phyloP scores from a whole-genome alignment of 345 rosid species.

The Populus ilicifolia region DNA sequence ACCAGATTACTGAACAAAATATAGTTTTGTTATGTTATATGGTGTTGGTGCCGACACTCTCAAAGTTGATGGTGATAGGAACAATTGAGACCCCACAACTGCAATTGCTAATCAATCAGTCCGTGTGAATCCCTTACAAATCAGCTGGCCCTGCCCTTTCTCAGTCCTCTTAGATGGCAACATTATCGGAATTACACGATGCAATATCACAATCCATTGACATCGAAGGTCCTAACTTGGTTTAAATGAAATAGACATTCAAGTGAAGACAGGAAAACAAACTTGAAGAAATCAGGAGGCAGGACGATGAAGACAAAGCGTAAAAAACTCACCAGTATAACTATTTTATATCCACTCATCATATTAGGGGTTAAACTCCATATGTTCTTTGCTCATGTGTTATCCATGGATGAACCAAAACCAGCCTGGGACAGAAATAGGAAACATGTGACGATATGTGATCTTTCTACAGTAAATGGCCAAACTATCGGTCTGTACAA shows the following conservation, averaged over 20 bases:
- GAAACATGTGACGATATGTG: background rate
- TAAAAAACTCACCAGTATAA: background rate
- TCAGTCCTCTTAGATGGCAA: background rate
- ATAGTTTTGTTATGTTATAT: background rate
- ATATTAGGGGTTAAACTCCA: background rate
- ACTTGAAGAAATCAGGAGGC: background rate
- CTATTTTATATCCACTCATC: background rate
- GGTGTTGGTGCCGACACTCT: slow-evolving; percentile 19
- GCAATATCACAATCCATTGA: background rate
- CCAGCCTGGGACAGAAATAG: slow-evolving; percentile 5
- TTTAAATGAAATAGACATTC: background rate
- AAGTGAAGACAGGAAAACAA: background rate
- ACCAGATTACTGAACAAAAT: background rate
- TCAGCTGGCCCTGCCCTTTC: background rate
- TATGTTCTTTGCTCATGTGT: background rate
- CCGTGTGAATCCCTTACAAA: background rate
- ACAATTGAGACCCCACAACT: slow-evolving; percentile 1
- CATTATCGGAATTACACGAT: background rate
- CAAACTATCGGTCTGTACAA: slow-evolving; percentile 9
- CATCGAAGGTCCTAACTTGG: background rate
- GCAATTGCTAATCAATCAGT: background rate
- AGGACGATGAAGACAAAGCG: background rate
- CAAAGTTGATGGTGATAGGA: slow-evolving; percentile 15
- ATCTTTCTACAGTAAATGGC: slow-evolving; percentile 11
- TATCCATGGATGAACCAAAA: slow-evolving; percentile 18